Evolutionary conservation across 352 stramenopile genomes (phyloP).

Genomic region (Phytophthora sp.): DNA sequence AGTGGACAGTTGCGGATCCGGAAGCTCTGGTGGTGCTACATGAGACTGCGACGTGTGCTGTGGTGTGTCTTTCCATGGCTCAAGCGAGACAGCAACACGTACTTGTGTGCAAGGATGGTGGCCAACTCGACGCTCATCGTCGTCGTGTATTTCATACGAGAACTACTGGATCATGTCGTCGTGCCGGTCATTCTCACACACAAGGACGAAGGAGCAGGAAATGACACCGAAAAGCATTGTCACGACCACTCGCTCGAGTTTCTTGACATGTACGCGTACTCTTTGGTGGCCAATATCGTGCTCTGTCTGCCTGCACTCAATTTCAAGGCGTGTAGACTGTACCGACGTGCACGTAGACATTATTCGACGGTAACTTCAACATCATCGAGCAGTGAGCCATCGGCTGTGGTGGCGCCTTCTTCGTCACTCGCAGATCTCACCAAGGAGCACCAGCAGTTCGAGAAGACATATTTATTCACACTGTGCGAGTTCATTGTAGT

Average conservation of each 20-base stretch:
- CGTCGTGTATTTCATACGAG: slow-evolving; percentile 52
- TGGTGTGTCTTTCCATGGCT: slow-evolving; percentile 61
- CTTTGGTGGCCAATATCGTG: slow-evolving; percentile 62
- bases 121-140: slow-evolving; percentile 79
- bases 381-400: slow-evolving; percentile 33
- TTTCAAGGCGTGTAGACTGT: slow-evolving; percentile 59
- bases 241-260: slow-evolving; percentile 65
- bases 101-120: slow-evolving; percentile 73
- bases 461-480: slow-evolving; percentile 79
- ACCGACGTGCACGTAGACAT: slow-evolving; percentile 38
- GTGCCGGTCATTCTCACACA: slow-evolving; percentile 47
- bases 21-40: slow-evolving; percentile 68
- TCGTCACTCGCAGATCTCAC: slow-evolving; percentile 40
- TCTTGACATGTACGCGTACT: slow-evolving; percentile 72
- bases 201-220: slow-evolving; percentile 22
- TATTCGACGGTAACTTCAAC: slow-evolving; percentile 33
- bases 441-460: slow-evolving; percentile 55
- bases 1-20: slow-evolving; percentile 55
- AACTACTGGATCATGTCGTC: slow-evolving; percentile 58
- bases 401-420: slow-evolving; percentile 32
- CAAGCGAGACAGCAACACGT: slow-evolving; percentile 82
- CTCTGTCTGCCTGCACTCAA: slow-evolving; percentile 77
- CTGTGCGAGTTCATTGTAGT: slow-evolving; percentile 82
- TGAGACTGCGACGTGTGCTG: slow-evolving; percentile 46
- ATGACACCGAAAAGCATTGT: slow-evolving; percentile 37